A percentile compares a stretch with the other conserved stretches of the same genome.
Evolutionary conservation across 768 basidiomycete genomes (phyloP).

Genomic region (Phallus indusiatus): DNA sequence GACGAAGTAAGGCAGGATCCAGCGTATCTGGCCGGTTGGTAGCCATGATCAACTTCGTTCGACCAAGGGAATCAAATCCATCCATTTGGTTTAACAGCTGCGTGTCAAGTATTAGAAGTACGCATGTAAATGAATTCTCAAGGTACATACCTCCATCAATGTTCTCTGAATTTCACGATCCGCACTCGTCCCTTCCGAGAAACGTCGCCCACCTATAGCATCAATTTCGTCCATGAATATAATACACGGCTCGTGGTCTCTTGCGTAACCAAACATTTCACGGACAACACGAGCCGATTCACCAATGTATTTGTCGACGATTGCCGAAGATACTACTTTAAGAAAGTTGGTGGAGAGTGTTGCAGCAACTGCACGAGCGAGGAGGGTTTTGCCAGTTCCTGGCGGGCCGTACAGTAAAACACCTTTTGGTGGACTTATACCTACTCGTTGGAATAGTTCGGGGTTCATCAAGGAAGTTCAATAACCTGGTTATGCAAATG

Average conservation of each 20-base stretch:
- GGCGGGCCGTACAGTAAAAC: conserved; percentile 95
- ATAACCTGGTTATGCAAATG: conserved; percentile 57
- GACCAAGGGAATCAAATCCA: conserved; percentile 94
- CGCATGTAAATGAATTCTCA: background rate
- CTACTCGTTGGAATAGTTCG: conserved; percentile 90
- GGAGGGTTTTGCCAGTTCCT: conserved; percentile 92
- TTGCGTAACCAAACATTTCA: conserved; percentile 98
- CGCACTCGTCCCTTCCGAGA: conserved; percentile 93
- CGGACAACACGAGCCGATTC: conserved; percentile 93
- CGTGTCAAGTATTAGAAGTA: background rate
- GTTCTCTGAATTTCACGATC: conserved; percentile 99
- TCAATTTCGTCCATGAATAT: conserved; percentile 99
- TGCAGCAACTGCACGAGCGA: conserved; percentile 93
- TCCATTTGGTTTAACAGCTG: conserved; percentile 99
- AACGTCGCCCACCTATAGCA: conserved; percentile 87
- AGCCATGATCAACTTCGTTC: conserved; percentile 98
- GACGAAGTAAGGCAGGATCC: conserved; percentile 92
- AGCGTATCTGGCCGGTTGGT: conserved; percentile 98
- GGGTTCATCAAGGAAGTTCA: conserved; percentile 92
- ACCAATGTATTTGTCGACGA: conserved; percentile 97
- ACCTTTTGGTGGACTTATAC: conserved; percentile 93
- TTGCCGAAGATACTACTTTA: conserved; percentile 96
- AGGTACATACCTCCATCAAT: conserved; percentile 76
- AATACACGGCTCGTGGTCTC: conserved; percentile 95
- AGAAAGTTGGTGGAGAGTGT: conserved; percentile 94